These are phyloP conservation scores for Daphne laureola DNA, from an alignment of 441 rosid species.

Conservation along the genomic window DNA sequence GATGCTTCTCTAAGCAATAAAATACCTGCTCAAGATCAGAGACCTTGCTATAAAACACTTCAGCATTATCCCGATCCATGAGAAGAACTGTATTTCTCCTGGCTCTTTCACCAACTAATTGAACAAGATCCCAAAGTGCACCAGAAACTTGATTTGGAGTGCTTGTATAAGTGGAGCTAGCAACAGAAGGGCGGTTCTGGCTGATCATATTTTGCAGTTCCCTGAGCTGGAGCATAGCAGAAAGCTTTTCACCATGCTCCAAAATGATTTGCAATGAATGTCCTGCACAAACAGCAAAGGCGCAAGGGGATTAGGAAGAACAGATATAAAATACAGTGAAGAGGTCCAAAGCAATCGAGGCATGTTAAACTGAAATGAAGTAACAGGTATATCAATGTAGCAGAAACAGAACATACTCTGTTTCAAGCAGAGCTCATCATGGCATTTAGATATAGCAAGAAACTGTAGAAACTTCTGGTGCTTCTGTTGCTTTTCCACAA, in stretches of 20 bases:
- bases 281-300: conserved; percentile 42
- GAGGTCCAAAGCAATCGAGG: too few relatives aligned
- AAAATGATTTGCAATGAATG: conserved; percentile 66
- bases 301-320: conserved; percentile 1
- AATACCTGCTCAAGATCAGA: conserved; percentile 89
- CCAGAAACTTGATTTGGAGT: conserved; percentile 56
- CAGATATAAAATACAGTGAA: too few relatives aligned
- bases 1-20: conserved; percentile 64
- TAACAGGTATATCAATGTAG: conserved; percentile 8
- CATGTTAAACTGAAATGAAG: not conserved
- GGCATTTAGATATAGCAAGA: conserved; percentile 97
- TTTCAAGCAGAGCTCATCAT: conserved; percentile 77
- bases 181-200: conserved; percentile 57
- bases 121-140: conserved; percentile 96
- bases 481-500: conserved; percentile 84
- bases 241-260: conserved; percentile 97
- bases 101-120: conserved; percentile 83
- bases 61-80: conserved; percentile 97
- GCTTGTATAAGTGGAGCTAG: conserved; percentile 31
- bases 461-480: conserved; percentile 81
- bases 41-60: conserved; percentile 95
- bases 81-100: conserved; percentile 85
- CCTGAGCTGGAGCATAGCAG: conserved; percentile 81
- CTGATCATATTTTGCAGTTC: conserved; percentile 65
- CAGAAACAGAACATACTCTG: conserved; percentile 52